Base-by-base conservation (phyloP, 352 stramenopile species). In the Pythium aphanidermatum region DNA sequence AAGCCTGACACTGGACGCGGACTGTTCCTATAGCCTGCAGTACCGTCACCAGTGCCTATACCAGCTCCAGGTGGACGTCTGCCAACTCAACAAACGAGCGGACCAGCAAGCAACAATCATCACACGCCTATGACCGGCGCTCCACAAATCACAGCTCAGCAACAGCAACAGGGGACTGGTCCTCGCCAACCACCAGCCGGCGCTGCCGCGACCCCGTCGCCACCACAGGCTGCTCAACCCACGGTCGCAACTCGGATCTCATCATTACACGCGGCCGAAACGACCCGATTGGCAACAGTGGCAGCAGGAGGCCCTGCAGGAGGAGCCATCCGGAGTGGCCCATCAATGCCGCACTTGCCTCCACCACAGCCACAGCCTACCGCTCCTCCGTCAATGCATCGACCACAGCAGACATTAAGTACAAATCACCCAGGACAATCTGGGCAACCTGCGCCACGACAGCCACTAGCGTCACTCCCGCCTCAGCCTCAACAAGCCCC, bases 211-310 rank as follows among this genome's bases (percentile, higher is more conserved):
- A 41, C 55, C 41, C 25, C 58, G 46, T 23, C 65, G 62, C 31
- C 65, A 57, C 17, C 65, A 41, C 68, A 43, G 10, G 33, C 38
- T 39, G 23, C 32, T 6, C 28, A 38, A 58, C 19, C 48, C 5
- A 46, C 40, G 25, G 46, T 62, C 9, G 55, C 46, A 9, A 63
- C 54, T 29, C 46, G 66, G 12, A 61, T 63, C 16, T 67, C 63
- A 6, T 48, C 52, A 10, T 46, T 81, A 26, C 73, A 77, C 26
- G 38, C 55, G 16, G 41, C 51, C 41, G 38, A 66, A 11, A 58
- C 46, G 34, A 56, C 57, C 28, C 46, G 51, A 13, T 45, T 51
- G 52, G 44, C 57, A 49, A 33, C 45, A 5, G 3, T 7, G 8
- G 27, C 13, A 37, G 28, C 46, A 24, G 11, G 45, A 28, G 51